Base-by-base conservation (phyloP, 257 asterid species). In the Penstemon eatonii region DNA sequence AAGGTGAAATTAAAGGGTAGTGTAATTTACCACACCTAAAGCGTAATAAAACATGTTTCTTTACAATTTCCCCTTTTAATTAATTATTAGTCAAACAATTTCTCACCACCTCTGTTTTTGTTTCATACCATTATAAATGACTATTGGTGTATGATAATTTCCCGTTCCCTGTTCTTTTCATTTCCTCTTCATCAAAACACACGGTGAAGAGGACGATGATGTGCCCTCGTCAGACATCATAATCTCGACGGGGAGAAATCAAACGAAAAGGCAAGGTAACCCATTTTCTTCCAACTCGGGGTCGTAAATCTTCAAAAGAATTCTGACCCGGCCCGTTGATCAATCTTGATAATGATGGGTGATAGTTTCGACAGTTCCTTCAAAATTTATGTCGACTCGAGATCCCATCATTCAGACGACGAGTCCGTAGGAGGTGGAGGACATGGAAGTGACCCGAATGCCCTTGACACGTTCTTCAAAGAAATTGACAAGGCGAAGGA, bases 401-500 rank as follows among this genome's bases (percentile, higher is more conserved):
- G 4, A 3, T 8, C 52, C 59, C 6, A 4, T 18, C 45, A 41
- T 4, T 6, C 3, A 2, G 36, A 50, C n/a, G 18, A 3, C 18
- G 63, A 50, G 4, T 63, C 56, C 47, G 7, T 49, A 11, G 73
- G 72, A 44, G 69, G 45, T 1, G 25, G 13, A n/a, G 68, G 66
- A 3, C 67, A 10, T 4, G 77, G 58, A 9, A 62, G 61, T 11
- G 78, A 69, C 66, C 75, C 85, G 33, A 19, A 60, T 3, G 68
- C 67, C 25, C 41, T 72, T 18, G 77, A 66, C n/a, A 64, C 37
- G 59, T 80, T 83, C 70, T 39, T 77, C 19, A 67, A 65, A 8
- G 85, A 83, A 15, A 82, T 83, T 9, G 76, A 67, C 1, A 70
- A 60, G 13, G 73, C 75, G 45, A 75, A 74, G 75, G 77, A 70